Percentiles rank a stretch among this genome's conserved stretches.
Evolutionary conservation across 306 rosid species (phyloP).

Genomic region (Vicia faba): DNA sequence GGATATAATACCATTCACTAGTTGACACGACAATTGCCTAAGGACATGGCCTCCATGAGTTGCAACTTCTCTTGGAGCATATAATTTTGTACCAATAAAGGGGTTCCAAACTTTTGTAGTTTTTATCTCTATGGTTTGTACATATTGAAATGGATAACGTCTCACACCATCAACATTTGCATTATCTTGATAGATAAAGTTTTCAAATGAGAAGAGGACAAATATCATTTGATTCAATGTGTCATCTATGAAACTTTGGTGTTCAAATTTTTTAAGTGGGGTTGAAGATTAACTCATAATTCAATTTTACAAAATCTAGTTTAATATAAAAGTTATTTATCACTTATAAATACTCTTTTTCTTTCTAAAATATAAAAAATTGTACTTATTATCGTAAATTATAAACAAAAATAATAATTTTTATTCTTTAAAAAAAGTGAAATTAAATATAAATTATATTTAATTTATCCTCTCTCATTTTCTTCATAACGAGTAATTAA

Average conservation of each 20-base stretch:
- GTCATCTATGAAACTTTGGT: not conserved
- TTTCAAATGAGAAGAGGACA: not conserved
- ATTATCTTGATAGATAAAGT: not conserved
- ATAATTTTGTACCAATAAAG: slow-evolving; percentile 30
- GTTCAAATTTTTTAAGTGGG: too few species aligned
- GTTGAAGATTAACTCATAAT: too few species aligned
- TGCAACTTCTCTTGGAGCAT: not conserved
- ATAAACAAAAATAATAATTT: too few species aligned
- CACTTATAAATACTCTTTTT: too few species aligned
- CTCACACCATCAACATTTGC: slow-evolving; percentile 34
- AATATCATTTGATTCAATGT: not conserved
- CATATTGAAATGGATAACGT: slow-evolving; percentile 41
- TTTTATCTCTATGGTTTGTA: slow-evolving; percentile 1
- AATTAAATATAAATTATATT: too few species aligned
- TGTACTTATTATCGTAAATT: too few species aligned
- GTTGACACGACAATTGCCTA: slow-evolving; percentile 30
- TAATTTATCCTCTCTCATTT: too few species aligned
- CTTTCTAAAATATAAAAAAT: too few species aligned
- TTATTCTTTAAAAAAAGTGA: too few species aligned
- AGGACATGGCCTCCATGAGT: slow-evolving; percentile 6
- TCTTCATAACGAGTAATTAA: too few species aligned
- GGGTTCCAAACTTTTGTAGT: slow-evolving; percentile 33
- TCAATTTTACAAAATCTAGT: too few species aligned
- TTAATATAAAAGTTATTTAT: too few species aligned
- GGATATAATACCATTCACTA: slow-evolving; percentile 1